Percentiles rank a stretch among this genome's conserved stretches.
These are phyloP conservation scores for Globisporangium ultimum DNA, from an alignment of 352 stramenopile species.

Conservation along the genomic window DNA sequence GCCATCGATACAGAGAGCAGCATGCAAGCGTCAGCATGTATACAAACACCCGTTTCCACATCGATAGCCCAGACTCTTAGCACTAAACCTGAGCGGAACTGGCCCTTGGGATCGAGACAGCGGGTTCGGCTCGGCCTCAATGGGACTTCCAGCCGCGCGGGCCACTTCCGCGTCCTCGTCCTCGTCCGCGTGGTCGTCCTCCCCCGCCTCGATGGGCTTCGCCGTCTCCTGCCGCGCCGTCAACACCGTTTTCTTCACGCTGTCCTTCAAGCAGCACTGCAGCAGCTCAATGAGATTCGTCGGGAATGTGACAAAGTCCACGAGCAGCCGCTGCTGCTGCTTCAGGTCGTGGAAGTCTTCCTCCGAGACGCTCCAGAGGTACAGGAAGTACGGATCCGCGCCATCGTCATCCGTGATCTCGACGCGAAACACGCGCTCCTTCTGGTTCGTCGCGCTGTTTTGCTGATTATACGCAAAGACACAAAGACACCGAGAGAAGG, in stretches of 20 bases:
- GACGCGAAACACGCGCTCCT: constrained; percentile 88
- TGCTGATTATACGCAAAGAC: constrained; percentile 26
- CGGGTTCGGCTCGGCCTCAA: constrained; percentile 11
- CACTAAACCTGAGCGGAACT: constrained; percentile 51
- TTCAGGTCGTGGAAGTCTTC: constrained; percentile 95
- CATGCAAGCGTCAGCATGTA: neutral
- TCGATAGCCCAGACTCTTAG: neutral
- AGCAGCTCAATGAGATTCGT: constrained; percentile 92
- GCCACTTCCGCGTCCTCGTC: neutral
- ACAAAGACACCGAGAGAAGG: neutral
- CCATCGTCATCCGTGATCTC: constrained; percentile 93
- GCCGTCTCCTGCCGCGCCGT: constrained; percentile 10
- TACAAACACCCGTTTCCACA: neutral
- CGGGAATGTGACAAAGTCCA: constrained; percentile 92
- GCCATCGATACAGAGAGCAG: constrained; percentile 7
- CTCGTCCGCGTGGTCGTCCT: constrained; percentile 14
- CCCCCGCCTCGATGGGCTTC: constrained; percentile 1
- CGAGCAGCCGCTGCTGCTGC: constrained; percentile 89
- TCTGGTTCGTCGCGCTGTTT: constrained; percentile 75
- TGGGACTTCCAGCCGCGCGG: neutral
- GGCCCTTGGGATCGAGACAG: constrained; percentile 63
- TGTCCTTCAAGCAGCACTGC: constrained; percentile 83
- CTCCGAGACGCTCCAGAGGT: constrained; percentile 91
- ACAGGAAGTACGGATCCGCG: constrained; percentile 90
- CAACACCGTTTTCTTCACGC: constrained; percentile 23